These are phyloP conservation scores for Xanthoparmelia taractica DNA, from an alignment of 495 filamentous ascomycete species.

Conservation along the genomic window DNA sequence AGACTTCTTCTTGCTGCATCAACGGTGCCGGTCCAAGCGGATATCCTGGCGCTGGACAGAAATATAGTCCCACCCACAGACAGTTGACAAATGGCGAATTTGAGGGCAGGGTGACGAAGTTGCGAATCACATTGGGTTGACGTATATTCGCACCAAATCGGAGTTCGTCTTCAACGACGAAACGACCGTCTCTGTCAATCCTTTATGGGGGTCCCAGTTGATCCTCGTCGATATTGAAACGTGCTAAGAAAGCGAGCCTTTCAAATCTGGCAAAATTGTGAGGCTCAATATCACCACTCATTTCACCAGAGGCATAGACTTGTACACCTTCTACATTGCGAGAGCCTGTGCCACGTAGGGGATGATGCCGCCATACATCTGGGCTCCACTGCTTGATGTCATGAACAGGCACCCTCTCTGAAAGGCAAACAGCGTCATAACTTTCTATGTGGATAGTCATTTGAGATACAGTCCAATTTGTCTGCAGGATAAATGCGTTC, in stretches of 20 bases:
- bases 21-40: background rate
- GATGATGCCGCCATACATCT: background rate
- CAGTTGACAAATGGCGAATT: background rate
- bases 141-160: background rate
- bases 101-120: background rate
- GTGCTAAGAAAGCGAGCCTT: background rate
- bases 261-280: background rate
- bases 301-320: background rate
- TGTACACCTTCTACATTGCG: background rate
- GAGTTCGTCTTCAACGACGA: background rate
- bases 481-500: background rate
- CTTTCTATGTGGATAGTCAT: background rate
- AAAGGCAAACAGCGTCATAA: background rate
- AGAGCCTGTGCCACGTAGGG: background rate
- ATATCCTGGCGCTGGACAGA: background rate
- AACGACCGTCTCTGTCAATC: background rate
- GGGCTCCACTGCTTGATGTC: background rate
- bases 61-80: background rate
- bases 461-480: background rate
- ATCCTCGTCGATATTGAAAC: background rate
- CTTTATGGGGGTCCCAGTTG: background rate
- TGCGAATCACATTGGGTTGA: background rate
- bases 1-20: background rate
- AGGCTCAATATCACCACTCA: background rate
- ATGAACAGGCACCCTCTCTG: background rate